phyloP scores from a whole-genome alignment of 2,329 filamentous ascomycete genomes.

The Trichophyton schoenleinii region DNA sequence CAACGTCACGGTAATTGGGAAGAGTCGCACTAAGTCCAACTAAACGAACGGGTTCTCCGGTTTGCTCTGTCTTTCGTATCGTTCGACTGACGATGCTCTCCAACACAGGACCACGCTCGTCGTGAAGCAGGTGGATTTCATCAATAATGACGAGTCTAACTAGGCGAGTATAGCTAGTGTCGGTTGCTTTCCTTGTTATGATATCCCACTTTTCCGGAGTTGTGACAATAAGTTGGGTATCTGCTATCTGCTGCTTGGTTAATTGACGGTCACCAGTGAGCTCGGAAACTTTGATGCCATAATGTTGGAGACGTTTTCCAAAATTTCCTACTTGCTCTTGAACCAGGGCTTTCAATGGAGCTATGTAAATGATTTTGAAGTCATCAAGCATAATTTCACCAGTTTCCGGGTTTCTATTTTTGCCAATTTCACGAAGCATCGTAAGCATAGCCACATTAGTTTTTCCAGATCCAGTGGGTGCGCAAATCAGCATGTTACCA shows the following conservation, averaged over 20 bases:
- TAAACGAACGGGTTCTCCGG: conserved; percentile 80
- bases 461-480: conserved; percentile 93
- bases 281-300: conserved; percentile 87
- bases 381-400: conserved; percentile 92
- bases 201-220: conserved; percentile 99
- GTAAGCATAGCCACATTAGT: conserved; percentile 97
- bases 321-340: conserved; percentile 98
- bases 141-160: conserved; percentile 93
- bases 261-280: conserved; percentile 94
- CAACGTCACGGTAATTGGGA: conserved; percentile 93
- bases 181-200: conserved; percentile 93
- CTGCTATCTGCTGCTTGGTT: conserved; percentile 95
- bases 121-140: conserved; percentile 93
- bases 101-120: conserved; percentile 89
- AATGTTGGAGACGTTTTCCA: conserved; percentile 76
- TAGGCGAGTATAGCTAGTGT: conserved; percentile 93
- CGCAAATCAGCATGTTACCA: conserved; percentile 95
- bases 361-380: conserved; percentile 98
- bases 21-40: conserved; percentile 89
- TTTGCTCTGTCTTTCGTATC: conserved; percentile 85
- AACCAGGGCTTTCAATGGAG: conserved; percentile 85
- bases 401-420: conserved; percentile 75
- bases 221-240: conserved; percentile 95
- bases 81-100: conserved; percentile 95
- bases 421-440: conserved; percentile 91